Conservation (phyloP, 768 basidiomycete species). For the Boletus edulis region DNA sequence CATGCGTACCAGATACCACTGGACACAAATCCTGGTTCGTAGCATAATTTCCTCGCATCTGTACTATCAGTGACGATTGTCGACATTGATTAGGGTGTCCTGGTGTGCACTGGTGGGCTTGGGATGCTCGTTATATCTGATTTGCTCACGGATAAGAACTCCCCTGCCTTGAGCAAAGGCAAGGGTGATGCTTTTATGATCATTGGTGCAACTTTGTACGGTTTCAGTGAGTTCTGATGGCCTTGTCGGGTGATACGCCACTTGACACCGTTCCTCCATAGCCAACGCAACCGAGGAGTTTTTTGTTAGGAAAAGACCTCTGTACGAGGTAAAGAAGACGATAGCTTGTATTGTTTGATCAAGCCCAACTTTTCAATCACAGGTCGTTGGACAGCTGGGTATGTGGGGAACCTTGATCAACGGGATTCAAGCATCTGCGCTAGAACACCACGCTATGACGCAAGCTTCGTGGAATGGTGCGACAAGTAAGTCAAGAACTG, state of each 20-base stretch:
- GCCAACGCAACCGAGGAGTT: constrained; percentile 90
- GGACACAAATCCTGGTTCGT: constrained; percentile 76
- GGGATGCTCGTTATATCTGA: constrained; percentile 81
- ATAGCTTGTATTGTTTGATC: not conserved
- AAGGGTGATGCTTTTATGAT: constrained; percentile 90
- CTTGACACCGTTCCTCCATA: constrained; percentile 26
- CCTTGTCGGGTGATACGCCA: not conserved
- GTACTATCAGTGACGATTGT: not conserved
- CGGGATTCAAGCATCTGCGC: constrained; percentile 69
- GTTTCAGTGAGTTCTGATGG: constrained; percentile 60
- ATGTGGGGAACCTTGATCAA: constrained; percentile 83
- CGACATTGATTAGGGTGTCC: constrained; percentile 50
- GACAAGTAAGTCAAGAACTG: constrained; percentile 55
- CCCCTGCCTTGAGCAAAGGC: constrained; percentile 57
- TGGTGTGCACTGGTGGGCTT: constrained; percentile 72
- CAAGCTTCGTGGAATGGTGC: constrained; percentile 69
- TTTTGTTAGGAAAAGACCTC: constrained; percentile 72
- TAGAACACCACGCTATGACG: constrained; percentile 70
- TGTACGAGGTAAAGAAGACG: constrained; percentile 60
- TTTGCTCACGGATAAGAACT: constrained; percentile 74
- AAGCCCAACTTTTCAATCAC: not conserved
- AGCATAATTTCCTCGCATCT: not conserved
- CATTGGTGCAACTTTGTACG: constrained; percentile 80
- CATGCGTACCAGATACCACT: constrained; percentile 76
- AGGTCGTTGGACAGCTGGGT: constrained; percentile 83